Evolutionary conservation across 352 stramenopile species (phyloP).

Genomic region (Hyaloperonospora arabidopsidis): DNA sequence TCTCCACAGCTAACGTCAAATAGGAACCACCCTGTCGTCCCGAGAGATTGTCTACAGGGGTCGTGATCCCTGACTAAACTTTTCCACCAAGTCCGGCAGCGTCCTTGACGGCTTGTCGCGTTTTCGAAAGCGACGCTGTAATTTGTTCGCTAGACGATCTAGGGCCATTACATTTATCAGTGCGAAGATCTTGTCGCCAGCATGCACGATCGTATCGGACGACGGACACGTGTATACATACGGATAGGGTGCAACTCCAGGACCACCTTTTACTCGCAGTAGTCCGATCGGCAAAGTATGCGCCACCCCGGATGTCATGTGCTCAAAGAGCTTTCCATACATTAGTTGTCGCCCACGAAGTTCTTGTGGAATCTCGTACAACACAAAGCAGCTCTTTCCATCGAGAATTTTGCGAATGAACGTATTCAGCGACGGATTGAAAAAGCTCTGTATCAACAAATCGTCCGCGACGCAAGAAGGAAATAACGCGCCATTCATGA

Average conservation of each 20-base stretch:
- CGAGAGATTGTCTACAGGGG: conserved; percentile 7
- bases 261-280: conserved; percentile 44
- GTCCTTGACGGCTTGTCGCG: conserved; percentile 21
- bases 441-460: conserved; percentile 82
- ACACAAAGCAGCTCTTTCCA: conserved; percentile 79
- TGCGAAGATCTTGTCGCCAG: conserved; percentile 75
- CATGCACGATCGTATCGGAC: conserved; percentile 49
- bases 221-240: conserved; percentile 81
- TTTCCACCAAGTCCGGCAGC: conserved; percentile 22
- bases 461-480: conserved; percentile 75
- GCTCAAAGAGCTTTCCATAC: conserved; percentile 67
- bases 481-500: conserved; percentile 77
- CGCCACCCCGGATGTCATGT: conserved; percentile 64
- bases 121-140: conserved; percentile 64
- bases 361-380: conserved; percentile 65
- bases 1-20: too few relatives aligned
- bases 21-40: too few relatives aligned
- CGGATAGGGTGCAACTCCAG: conserved; percentile 44
- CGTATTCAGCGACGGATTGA: conserved; percentile 78
- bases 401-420: conserved; percentile 81
- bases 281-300: conserved; percentile 75
- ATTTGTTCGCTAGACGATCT: conserved; percentile 65
- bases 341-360: conserved; percentile 37
- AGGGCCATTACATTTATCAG: conserved; percentile 68
- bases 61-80: conserved; percentile 12